Base-by-base conservation (phyloP, 2,329 filamentous ascomycete genomes). In the Phaeosphaeria sp. region DNA sequence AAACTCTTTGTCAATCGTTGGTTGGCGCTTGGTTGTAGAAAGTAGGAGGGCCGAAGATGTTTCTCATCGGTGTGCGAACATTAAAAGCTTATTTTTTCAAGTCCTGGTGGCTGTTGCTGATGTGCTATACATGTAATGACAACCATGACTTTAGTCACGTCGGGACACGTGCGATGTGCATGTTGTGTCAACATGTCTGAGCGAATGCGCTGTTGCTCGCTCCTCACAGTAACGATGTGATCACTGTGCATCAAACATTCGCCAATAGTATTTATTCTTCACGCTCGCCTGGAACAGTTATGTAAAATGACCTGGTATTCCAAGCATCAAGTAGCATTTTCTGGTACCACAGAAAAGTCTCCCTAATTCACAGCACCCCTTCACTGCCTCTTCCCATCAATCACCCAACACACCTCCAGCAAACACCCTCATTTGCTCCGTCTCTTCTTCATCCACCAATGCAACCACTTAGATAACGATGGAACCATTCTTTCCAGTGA, bases 301-400 rank as follows among this genome's bases (percentile, higher is more conserved):
- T 90, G 9, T 87, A 90, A 17, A 80, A 86, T 56, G 83, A 86
- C 53, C 90, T n/a, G n/a, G n/a, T n/a, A n/a, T n/a, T n/a, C n/a
- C n/a, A n/a, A n/a, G n/a, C n/a, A n/a, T n/a, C n/a, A n/a, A n/a
- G n/a, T n/a, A n/a, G n/a, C n/a, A n/a, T n/a, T n/a, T n/a, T n/a
- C n/a, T n/a, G n/a, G n/a, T n/a, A n/a, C n/a, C n/a, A n/a, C n/a
- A n/a, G n/a, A n/a, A n/a, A n/a, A n/a, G n/a, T n/a, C n/a, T n/a
- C n/a, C n/a, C n/a, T n/a, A n/a, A n/a, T n/a, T n/a, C n/a, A n/a
- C n/a, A n/a, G n/a, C n/a, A n/a, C n/a, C n/a, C n/a, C n/a, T n/a
- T n/a, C n/a, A n/a, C n/a, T n/a, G n/a, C n/a, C 6, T 20, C 40
- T 21, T 43, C 20, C 11, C 40, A 18, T 7, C 40, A 43, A 18